These are phyloP conservation scores for Termitomyces sp. DNA, from an alignment of 768 basidiomycete genomes.

Conservation along the genomic window DNA sequence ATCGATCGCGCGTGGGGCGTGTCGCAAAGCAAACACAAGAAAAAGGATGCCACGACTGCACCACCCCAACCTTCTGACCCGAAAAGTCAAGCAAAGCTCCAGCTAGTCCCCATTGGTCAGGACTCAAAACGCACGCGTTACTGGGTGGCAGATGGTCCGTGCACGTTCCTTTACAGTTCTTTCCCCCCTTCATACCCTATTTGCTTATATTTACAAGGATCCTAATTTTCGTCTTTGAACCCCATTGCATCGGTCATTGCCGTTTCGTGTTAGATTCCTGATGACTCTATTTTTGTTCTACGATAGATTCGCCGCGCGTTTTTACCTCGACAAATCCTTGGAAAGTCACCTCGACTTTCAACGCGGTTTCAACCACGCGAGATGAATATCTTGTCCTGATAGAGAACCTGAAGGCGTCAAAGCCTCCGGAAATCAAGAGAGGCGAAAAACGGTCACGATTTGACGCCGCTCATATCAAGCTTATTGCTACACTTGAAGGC, in stretches of 20 bases:
- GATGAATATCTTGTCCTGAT: conserved; percentile 68
- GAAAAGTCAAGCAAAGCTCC: conserved; percentile 59
- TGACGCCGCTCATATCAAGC: conserved; percentile 53
- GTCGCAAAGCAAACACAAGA: conserved; percentile 80
- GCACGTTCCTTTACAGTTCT: conserved; percentile 27
- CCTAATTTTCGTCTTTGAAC: conserved; percentile 37
- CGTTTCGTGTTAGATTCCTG: conserved; percentile 22
- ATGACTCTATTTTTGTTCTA: conserved; percentile 20
- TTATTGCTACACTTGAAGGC: conserved; percentile 57
- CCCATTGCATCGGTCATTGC: conserved; percentile 32
- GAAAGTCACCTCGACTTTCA: conserved; percentile 79
- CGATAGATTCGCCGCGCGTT: conserved; percentile 75
- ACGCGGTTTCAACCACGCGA: conserved; percentile 61
- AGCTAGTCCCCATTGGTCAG: conserved; percentile 70
- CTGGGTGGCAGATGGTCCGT: conserved; percentile 89
- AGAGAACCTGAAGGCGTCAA: conserved; percentile 49
- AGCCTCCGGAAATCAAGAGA: conserved; percentile 38
- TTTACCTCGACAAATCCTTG: conserved; percentile 86
- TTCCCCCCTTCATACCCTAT: conserved; percentile 35
- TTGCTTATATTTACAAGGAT: conserved; percentile 69
- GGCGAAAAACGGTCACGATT: conserved; percentile 48
- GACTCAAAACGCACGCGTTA: conserved; percentile 72
- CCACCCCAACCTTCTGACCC: conserved; percentile 56
- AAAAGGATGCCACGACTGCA: conserved; percentile 52
- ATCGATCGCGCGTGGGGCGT: conserved; percentile 89